Evolutionary conservation across 345 rosid species (phyloP).

Genomic region (Pistacia vera): DNA sequence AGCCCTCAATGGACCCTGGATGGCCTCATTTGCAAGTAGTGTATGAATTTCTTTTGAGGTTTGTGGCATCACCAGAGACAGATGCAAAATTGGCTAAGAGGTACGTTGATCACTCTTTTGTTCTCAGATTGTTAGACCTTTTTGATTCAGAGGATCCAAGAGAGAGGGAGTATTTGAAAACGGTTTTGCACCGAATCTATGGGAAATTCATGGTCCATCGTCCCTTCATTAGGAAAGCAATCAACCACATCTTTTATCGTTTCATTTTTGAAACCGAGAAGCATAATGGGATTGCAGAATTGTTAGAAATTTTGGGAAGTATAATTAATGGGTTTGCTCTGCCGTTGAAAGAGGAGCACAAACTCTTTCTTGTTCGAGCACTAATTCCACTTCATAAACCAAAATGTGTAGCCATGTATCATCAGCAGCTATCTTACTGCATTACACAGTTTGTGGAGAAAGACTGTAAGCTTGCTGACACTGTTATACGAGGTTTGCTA

Average conservation of each 20-base stretch:
- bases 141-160: constrained; percentile 85
- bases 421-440: constrained; percentile 83
- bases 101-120: constrained; percentile 76
- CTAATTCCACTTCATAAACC: constrained; percentile 88
- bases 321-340: constrained; percentile 89
- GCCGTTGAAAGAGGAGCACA: constrained; percentile 88
- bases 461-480: constrained; percentile 85
- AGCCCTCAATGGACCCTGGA: constrained; percentile 77
- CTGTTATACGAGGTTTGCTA: constrained; percentile 72
- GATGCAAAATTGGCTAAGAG: constrained; percentile 89
- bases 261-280: constrained; percentile 83
- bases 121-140: constrained; percentile 73
- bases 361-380: constrained; percentile 84
- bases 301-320: constrained; percentile 84
- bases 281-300: constrained; percentile 83
- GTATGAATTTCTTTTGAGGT: constrained; percentile 71
- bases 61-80: constrained; percentile 79
- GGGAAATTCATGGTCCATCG: constrained; percentile 95
- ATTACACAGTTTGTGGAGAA: constrained; percentile 88
- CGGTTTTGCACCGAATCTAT: constrained; percentile 73
- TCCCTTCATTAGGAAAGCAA: constrained; percentile 80
- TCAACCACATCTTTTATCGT: constrained; percentile 78
- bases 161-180: constrained; percentile 81
- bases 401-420: constrained; percentile 69
- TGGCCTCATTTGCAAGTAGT: constrained; percentile 87